Evolutionary conservation across 352 stramenopile species (phyloP), one percentile per base, ranked within the genome.

Genomic region (Globisporangium echinulatum): DNA sequence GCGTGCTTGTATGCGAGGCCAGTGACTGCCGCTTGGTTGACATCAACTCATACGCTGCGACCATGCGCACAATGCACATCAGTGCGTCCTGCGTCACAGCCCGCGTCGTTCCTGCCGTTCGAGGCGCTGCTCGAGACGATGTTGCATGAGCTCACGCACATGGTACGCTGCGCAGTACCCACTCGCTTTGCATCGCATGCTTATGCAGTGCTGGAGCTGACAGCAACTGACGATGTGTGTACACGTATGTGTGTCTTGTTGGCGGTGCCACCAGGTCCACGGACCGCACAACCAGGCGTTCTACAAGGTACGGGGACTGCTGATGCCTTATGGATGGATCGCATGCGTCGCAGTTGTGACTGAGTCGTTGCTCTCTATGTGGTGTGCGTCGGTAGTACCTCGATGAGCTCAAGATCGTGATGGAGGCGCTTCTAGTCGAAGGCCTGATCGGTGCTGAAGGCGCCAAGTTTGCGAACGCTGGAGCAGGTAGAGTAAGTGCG

Each of bases 81-180:
- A 84, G 75, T 84, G 49, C 75, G 75, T 40, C 75, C 75, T 33
- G 66, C 76, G 48, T 47, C 25, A 19, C 62, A 51, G 37, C 57
- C 64, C 1, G 47, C 52, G 6, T 59, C 63, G 38, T 81, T 79
- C 6, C 65, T 78, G 25, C 68, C 80, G 7, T 88, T 84, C 33
- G 75, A 90, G 46, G 74, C 73, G 9, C 58, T 90, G 50, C 66
- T 90, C 9, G 76, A 80, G 65, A 88, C 80, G n/a, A 74, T 88
- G 67, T 66, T 90, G 62, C 80, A 88, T 49, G 80, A 90, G 53
- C 77, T 90, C 49, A 82, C 78, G 7, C 80, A 90, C 64, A 87
- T 87, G 76, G 72, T 78, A 33, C 25, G 64, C 58, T 36, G 10
- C 48, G 2, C 13, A 13, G 11, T 47, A 44, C 39, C 39, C 43